Evolutionary conservation across 495 filamentous ascomycete species (phyloP), one percentile per base, ranked within the genome.

Genomic region (Talaromyces thailandensis): DNA sequence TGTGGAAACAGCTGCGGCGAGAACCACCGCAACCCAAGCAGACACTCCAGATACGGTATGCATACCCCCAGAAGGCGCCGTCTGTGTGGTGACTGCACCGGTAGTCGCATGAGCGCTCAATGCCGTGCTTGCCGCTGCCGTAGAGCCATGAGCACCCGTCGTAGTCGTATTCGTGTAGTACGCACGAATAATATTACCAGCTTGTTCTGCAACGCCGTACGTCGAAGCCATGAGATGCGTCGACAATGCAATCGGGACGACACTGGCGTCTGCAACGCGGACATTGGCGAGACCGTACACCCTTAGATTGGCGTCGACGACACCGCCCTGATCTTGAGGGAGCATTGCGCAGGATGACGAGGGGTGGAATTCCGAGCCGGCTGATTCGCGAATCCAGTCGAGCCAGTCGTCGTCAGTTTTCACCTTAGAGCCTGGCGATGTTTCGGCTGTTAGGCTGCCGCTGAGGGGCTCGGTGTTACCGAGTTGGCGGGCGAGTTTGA

Each of bases 201-300:
- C 83, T 64, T 79, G 82, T 71, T 86, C 83, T 2, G 83, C 84
- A 63, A 88, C 67, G 0, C 83, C 84, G 66, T 88, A 89, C 4
- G 84, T 69, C 0, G 78, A 82, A 1, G 78, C 69, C 26, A 75
- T 74, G 26, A 79, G 72, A 71, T 87, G 82, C 1, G 76, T 78
- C 14, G 74, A 70, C 3, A 83, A 74, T 26, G 85, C 76, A 58
- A 87, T 64, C 0, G 81, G 81, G 0, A 73, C 69, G 5, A 82
- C 70, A 59, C 75, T 72, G 4, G 78, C 78, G 53, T 82, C 79
- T 1, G 78, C 79, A 1, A 83, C 77, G 4, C 81, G 76, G n/a
- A 83, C 70, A 56, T 82, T 82, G 8, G 70, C 60, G 9, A 77
- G 74, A 1, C 81, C 81, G 58, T 79, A 81, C 0, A 83, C 81